phyloP scores from a whole-genome alignment of 2,329 filamentous ascomycete species.

The Botryotinia globosa region DNA sequence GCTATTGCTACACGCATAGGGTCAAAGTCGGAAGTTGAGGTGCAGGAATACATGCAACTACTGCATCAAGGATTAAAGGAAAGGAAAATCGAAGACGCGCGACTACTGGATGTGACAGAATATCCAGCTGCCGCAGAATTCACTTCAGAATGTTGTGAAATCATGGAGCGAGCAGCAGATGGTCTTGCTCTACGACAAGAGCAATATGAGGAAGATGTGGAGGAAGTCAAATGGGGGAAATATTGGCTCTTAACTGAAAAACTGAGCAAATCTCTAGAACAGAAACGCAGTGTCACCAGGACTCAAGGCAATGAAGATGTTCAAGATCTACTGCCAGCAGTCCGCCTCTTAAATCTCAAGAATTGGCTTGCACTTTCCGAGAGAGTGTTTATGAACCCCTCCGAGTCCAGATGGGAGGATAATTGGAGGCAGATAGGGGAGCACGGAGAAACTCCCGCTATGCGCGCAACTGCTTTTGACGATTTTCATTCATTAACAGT shows the following conservation, averaged over 20 bases:
- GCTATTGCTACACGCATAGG: slow-evolving; percentile 62
- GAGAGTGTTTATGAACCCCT: slow-evolving; percentile 71
- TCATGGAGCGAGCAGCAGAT: slow-evolving; percentile 68
- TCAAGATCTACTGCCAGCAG: slow-evolving; percentile 45
- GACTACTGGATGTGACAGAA: slow-evolving; percentile 49
- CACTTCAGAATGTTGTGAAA: slow-evolving; percentile 59
- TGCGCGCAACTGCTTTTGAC: slow-evolving; percentile 71
- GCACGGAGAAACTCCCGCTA: slow-evolving; percentile 56
- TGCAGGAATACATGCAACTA: slow-evolving; percentile 64
- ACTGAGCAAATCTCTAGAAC: slow-evolving; percentile 27
- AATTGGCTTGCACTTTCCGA: slow-evolving; percentile 64
- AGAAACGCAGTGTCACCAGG: slow-evolving; percentile 23
- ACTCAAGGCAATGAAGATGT: slow-evolving; percentile 31
- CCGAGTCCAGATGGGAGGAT: slow-evolving; percentile 52
- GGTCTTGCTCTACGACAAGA: slow-evolving; percentile 64
- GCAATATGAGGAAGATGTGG: slow-evolving; percentile 56
- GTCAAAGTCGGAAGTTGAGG: slow-evolving; percentile 73
- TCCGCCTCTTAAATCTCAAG: slow-evolving; percentile 55
- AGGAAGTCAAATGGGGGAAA: slow-evolving; percentile 58
- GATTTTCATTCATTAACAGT: slow-evolving; percentile 70
- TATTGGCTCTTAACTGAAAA: slow-evolving; percentile 60
- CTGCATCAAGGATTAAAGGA: slow-evolving; percentile 50
- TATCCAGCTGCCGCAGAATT: slow-evolving; percentile 73
- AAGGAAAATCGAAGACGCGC: slow-evolving; percentile 25
- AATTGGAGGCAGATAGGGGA: slow-evolving; percentile 66